Base-by-base conservation (phyloP, 345 rosid species). In the Brassica cretica region DNA sequence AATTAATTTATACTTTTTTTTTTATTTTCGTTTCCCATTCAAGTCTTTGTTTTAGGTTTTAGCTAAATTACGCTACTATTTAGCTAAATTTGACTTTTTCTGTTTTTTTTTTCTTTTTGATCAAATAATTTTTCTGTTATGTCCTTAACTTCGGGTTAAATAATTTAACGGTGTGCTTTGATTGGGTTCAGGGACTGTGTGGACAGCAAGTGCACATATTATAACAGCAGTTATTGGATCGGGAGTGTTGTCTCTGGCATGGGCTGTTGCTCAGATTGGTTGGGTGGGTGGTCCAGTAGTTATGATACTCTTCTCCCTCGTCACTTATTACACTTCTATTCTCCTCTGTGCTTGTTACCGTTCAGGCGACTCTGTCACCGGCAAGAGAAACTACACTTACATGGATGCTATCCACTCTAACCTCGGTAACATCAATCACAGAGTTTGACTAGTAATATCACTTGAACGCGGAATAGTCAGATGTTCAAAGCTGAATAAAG, bases 201-300 rank as follows among this genome's bases (percentile, higher is more conserved):
- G 19, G 58, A 51, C 58, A 51, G 58, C 58, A 51, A 51, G 58
- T 51, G 58, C 58, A 51, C 58, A 51, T 51, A 51, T 51, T 15
- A 51, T 51, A 51, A 51, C 58, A 51, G 58, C 58, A 51, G 58
- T 51, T n/a, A 51, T 51, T n/a, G 58, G 58, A 15, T 51, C 58
- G 16, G 58, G 58, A 51, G 58, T 51, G 58, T 51, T 51, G 21
- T 51, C 58, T 51, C 58, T 51, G 21, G 58, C 58, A 15, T 51
- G 58, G 58, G 58, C 58, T 51, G 19, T 85, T 8, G 92, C 89
- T 61, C 95, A 90, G 81, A 85, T 90, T 0, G 95, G 95, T 14
- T 90, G 95, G 95, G 67, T 90, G 1, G 95, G 90, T 6, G 95
- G 92, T 8, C 95, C 95, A 5, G 51, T 84, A 1, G 87, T 87